These are phyloP conservation scores for Fraxinus americana DNA, from an alignment of 257 asterid genomes.

Conservation along the genomic window DNA sequence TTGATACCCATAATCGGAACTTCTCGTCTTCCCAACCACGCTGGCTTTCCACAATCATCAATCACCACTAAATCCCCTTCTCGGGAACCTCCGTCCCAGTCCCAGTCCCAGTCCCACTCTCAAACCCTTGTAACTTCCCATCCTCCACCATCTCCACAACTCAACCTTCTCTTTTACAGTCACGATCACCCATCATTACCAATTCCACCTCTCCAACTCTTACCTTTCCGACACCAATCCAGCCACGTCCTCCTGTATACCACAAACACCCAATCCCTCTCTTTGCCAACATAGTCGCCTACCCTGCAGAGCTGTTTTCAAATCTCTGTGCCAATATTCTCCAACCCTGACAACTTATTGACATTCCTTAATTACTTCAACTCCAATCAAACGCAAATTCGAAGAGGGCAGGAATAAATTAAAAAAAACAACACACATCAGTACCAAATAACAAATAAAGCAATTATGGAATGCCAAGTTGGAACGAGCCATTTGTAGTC, in stretches of 20 bases:
- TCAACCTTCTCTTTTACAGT: neutral
- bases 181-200: neutral
- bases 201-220: neutral
- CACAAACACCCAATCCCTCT: no score
- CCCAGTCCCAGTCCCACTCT: no score
- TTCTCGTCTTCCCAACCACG: no score
- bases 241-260: neutral
- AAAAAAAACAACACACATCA: neutral
- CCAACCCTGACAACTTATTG: neutral
- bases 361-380: neutral
- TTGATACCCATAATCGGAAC: no score
- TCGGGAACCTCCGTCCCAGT: no score
- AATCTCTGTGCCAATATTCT: neutral
- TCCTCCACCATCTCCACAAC: neutral
- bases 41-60: no score
- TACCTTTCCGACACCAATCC: neutral
- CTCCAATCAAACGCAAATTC: neutral
- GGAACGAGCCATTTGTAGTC: neutral
- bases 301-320: neutral
- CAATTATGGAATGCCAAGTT: neutral
- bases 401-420: neutral
- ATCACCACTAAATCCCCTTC: no score
- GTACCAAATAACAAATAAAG: no score
- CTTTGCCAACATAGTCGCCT: neutral
- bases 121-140: neutral